Percentiles rank a stretch among this genome's conserved stretches.
Conservation (phyloP, 306 rosid genomes). For the Amphicarpaea edgeworthii region DNA sequence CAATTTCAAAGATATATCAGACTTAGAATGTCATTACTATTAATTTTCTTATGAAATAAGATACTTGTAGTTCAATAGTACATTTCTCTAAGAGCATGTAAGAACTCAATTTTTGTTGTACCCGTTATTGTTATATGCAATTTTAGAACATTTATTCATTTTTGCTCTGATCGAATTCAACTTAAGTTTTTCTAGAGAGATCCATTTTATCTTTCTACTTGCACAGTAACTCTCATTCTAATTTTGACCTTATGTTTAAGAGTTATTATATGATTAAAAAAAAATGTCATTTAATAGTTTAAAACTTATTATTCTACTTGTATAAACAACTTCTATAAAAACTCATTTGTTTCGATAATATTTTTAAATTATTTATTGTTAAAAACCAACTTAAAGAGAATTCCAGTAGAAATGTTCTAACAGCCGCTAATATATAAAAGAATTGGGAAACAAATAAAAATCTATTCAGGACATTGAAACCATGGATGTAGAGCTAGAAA, state of each 20-base stretch:
- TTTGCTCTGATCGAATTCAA: too few relatives aligned
- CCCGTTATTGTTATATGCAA: not conserved
- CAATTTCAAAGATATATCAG: conserved; percentile 16
- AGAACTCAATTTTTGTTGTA: not conserved
- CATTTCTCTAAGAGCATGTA: not conserved
- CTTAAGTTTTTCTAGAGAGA: not conserved
- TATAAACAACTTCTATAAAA: too few relatives aligned
- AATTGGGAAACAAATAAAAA: not conserved
- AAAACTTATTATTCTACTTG: too few relatives aligned
- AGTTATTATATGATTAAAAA: too few relatives aligned
- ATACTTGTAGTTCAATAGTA: not conserved
- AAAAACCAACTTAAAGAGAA: not conserved
- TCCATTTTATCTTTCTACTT: not conserved
- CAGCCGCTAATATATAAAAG: not conserved
- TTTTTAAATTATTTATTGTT: not conserved
- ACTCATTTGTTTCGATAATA: not conserved
- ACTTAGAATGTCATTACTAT: not conserved
- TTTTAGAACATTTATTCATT: not conserved
- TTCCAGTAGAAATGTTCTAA: not conserved
- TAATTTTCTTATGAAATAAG: not conserved
- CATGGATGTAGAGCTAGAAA: not conserved
- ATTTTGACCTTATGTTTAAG: too few relatives aligned
- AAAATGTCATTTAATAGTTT: too few relatives aligned
- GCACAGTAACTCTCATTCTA: not conserved
- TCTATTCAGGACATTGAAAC: conserved; percentile 2